A percentile compares a stretch with the other conserved stretches of the same genome.
These are phyloP conservation scores for Endothia cerciana DNA, from an alignment of 2,329 filamentous ascomycete genomes.

Conservation along the genomic window DNA sequence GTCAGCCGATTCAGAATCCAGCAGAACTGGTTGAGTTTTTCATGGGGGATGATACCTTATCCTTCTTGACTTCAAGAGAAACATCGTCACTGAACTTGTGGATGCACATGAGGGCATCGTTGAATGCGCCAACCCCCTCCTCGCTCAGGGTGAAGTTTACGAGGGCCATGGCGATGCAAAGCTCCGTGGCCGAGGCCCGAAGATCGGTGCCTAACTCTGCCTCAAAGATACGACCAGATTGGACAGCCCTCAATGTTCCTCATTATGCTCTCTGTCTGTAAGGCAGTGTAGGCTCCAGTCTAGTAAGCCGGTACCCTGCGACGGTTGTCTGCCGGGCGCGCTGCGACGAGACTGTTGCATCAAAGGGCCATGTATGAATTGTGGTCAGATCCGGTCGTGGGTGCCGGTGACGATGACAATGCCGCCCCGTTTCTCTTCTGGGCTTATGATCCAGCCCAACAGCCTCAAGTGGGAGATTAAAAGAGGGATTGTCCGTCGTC, in stretches of 20 bases:
- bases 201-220: neutral
- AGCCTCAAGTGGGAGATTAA: neutral
- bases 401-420: neutral
- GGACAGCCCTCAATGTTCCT: neutral
- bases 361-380: neutral
- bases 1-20: slow-evolving; percentile 21
- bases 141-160: slow-evolving; percentile 75
- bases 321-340: neutral
- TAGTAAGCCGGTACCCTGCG: too few relatives aligned
- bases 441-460: neutral
- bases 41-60: slow-evolving; percentile 55
- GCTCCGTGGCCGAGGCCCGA: neutral
- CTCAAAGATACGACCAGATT: neutral
- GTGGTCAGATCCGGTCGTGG: neutral
- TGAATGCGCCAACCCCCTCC: slow-evolving; percentile 70
- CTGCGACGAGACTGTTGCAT: neutral
- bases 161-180: slow-evolving; percentile 50
- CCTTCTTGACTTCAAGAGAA: slow-evolving; percentile 71
- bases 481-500: neutral
- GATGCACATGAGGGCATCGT: slow-evolving; percentile 75
- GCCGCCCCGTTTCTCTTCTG: neutral
- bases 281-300: neutral
- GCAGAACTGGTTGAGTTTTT: neutral
- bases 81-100: slow-evolving; percentile 82
- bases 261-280: neutral